Base-by-base conservation (phyloP, 352 stramenopile genomes). In the Aphanomyces invadans region DNA sequence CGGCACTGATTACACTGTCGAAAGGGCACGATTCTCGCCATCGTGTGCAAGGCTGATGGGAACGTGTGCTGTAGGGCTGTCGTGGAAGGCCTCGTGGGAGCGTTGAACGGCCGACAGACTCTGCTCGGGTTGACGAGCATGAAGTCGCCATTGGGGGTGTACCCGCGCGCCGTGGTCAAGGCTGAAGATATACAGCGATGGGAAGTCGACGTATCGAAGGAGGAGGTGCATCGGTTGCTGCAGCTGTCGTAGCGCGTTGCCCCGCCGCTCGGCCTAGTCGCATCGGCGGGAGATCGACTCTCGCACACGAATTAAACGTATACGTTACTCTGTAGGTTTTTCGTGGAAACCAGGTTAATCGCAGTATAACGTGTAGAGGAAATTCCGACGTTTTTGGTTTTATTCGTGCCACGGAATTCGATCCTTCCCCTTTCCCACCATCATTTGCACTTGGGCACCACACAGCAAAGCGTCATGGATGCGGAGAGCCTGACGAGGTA, bases 121-220 rank as follows among this genome's bases (percentile, higher is more conserved):
- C 75, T 92, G 31, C 83, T 91, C 26, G 84, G 70, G 1, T 76
- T 73, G 32, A 73, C 69, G 19, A 76, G 83, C 55, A 73, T 93
- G 11, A 57, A 70, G 9, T 90, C 82, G 36, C 82, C 84, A 19
- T 68, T 93, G 5, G 84, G 84, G 1, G 79, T 69, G 21, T 92
- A 91, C 61, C 70, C 70, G 29, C 75, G 79, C 59, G 82, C 81
- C 0, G 74, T 91, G 5, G 42, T 92, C 38, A 78, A 81, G 44
- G 73, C 79, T 19, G 60, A 72, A 21, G 82, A 90, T 44, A 53
- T 91, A 7, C 71, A 75, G 1, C 71, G 86, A 23, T 52, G 90
- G 2, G 74, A 87, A 54, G 73, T 60, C 11, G 42, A 42, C 19
- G 21, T 57, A 21, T 33, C 15, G 15, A 19, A 21, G 25, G 23